A percentile compares a stretch with the other conserved stretches of the same genome.
These are phyloP conservation scores for Talaromyces sp. DNA, from an alignment of 2,329 filamentous ascomycete species.

Conservation along the genomic window DNA sequence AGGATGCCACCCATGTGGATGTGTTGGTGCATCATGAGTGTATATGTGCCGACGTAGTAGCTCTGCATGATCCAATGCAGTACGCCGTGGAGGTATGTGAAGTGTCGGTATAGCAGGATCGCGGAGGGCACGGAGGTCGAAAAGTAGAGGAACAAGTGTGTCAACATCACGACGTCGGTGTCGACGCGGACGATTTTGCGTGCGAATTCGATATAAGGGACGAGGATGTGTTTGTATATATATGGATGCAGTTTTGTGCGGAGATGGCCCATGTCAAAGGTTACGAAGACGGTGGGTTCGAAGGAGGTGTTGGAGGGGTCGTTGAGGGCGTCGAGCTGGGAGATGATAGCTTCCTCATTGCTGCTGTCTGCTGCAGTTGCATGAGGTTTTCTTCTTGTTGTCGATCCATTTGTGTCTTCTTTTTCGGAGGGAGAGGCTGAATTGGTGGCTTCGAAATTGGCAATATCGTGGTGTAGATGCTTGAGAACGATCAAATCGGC, in stretches of 20 bases:
- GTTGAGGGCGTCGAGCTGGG: conserved; percentile 49
- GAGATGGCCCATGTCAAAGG: conserved; percentile 50
- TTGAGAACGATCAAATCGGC: conserved; percentile 16
- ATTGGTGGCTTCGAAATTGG: not conserved
- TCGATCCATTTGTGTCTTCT: not conserved
- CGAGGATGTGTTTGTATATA: conserved; percentile 47
- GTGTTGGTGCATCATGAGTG: conserved; percentile 79
- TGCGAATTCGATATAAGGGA: conserved; percentile 59
- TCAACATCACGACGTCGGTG: conserved; percentile 74
- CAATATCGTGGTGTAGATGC: conserved; percentile 14
- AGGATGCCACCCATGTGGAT: conserved; percentile 74
- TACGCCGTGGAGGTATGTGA: conserved; percentile 65
- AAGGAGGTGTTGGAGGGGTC: conserved; percentile 48
- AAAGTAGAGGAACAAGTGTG: conserved; percentile 70
- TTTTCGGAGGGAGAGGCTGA: not conserved
- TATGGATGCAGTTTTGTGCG: conserved; percentile 35
- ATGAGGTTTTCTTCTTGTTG: not conserved
- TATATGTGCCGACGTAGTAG: conserved; percentile 70
- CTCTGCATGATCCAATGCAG: conserved; percentile 63
- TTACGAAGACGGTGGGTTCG: conserved; percentile 54
- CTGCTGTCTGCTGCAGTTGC: not conserved
- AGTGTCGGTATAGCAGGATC: conserved; percentile 60
- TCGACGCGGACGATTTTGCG: conserved; percentile 58
- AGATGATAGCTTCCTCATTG: conserved; percentile 33
- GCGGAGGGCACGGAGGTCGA: conserved; percentile 68